Conservation (phyloP, 371 early-diverging fungal genomes). For the Mucor racemosus region DNA sequence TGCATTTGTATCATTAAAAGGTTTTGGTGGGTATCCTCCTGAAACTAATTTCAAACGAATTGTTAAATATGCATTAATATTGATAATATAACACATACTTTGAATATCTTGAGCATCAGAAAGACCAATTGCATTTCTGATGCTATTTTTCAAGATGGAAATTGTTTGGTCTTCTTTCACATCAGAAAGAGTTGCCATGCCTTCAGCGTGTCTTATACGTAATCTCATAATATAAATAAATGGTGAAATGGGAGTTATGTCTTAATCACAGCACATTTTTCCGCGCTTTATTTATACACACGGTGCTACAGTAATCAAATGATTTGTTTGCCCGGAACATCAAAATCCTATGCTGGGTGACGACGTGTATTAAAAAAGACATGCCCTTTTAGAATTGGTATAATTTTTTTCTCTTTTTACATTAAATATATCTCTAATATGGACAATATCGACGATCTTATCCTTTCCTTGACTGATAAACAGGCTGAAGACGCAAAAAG, state of each 20-base stretch:
- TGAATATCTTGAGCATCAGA: constrained; percentile 16
- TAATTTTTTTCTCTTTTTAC: not conserved
- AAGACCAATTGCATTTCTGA: constrained; percentile 14
- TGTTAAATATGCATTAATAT: not conserved
- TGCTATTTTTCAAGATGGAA: constrained; percentile 25
- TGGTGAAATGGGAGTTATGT: not conserved
- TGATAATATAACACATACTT: constrained; percentile 12
- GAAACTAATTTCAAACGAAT: constrained; percentile 28
- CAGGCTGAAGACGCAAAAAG: constrained; percentile 23
- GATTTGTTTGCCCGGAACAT: too few species aligned
- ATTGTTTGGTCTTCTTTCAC: constrained; percentile 33
- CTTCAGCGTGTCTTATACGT: constrained; percentile 52
- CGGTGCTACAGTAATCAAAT: not conserved
- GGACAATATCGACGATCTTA: constrained; percentile 33
- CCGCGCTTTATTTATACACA: constrained; percentile 1
- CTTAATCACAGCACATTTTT: not conserved
- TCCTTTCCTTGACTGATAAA: constrained; percentile 33
- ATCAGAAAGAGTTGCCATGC: constrained; percentile 39
- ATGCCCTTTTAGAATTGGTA: not conserved
- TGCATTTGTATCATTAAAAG: constrained; percentile 23
- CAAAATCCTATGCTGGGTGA: not conserved
- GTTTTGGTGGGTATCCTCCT: constrained; percentile 51
- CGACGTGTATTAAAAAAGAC: not conserved
- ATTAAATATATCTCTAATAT: constrained; percentile 7
- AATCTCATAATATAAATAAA: constrained; percentile 40